Percentiles rank a stretch among this genome's conserved stretches.
These are phyloP conservation scores for Ascoidea rubescens DNA, from an alignment of 805 yeast species.

Conservation along the genomic window DNA sequence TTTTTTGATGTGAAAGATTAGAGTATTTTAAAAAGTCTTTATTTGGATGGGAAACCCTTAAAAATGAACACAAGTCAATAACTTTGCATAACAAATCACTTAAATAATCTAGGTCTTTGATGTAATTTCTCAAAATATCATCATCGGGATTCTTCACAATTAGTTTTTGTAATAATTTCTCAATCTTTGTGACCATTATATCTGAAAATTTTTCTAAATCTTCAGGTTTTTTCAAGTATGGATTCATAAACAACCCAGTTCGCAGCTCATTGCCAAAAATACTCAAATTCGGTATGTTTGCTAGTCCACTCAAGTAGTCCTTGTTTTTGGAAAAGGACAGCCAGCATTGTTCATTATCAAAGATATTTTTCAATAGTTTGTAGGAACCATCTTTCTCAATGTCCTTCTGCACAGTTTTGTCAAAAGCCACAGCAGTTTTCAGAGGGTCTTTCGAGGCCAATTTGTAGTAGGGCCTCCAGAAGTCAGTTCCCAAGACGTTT, in stretches of 20 bases:
- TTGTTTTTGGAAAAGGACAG: constrained; percentile 9
- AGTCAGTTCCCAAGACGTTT: too few species aligned
- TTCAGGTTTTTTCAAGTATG: constrained; percentile 49
- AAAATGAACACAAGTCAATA: constrained; percentile 86
- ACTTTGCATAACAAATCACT: constrained; percentile 86
- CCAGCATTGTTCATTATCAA: constrained; percentile 52
- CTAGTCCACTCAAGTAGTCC: constrained; percentile 1
- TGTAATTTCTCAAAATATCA: constrained; percentile 33
- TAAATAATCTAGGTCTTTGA: constrained; percentile 62
- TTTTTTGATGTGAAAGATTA: constrained; percentile 70
- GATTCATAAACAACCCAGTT: constrained; percentile 67
- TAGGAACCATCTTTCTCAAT: background rate
- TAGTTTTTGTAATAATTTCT: constrained; percentile 44
- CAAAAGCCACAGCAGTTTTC: background rate
- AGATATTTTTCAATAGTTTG: constrained; percentile 29
- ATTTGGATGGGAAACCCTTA: constrained; percentile 79
- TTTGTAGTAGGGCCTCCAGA: too few species aligned
- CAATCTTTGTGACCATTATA: constrained; percentile 52
- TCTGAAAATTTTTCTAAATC: constrained; percentile 60
- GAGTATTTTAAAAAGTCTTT: constrained; percentile 62
- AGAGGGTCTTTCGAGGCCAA: background rate
- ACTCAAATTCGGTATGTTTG: constrained; percentile 1
- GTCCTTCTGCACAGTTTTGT: background rate
- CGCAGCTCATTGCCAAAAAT: constrained; percentile 4
- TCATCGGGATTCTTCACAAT: constrained; percentile 24